Conservation (phyloP, 208 protist species). For the Wallacemonas sp. region DNA sequence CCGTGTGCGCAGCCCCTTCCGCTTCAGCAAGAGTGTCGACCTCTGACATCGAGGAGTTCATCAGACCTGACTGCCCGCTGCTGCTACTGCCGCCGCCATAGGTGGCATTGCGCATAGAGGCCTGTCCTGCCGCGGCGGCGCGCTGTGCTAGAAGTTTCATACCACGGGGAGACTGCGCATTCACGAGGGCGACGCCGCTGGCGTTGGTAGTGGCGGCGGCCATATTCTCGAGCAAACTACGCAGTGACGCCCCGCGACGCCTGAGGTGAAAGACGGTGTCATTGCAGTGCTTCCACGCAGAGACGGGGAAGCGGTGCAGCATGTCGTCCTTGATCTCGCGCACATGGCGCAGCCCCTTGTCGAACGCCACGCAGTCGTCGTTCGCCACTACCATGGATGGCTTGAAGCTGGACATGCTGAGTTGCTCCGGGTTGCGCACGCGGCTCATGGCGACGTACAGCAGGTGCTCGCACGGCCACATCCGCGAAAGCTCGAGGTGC, state of each 20-base stretch:
- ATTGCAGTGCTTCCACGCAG: constrained; percentile 84
- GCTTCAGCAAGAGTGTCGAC: too few species aligned
- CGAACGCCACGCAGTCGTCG: constrained; percentile 68
- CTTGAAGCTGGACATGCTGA: constrained; percentile 77
- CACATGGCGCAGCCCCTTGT: constrained; percentile 42
- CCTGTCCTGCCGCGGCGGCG: background rate
- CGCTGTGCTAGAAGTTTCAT: background rate
- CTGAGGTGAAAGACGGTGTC: constrained; percentile 85
- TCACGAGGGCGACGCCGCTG: constrained; percentile 9
- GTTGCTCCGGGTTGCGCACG: constrained; percentile 88
- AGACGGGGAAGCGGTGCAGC: constrained; percentile 58
- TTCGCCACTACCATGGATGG: constrained; percentile 82
- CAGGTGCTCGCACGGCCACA: constrained; percentile 89
- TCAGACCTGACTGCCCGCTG: too few species aligned
- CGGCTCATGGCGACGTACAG: constrained; percentile 90
- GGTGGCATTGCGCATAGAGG: too few species aligned
- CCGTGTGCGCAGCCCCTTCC: background rate
- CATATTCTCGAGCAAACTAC: constrained; percentile 45
- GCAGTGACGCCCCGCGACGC: constrained; percentile 61
- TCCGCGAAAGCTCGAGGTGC: constrained; percentile 85
- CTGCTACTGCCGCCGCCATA: too few species aligned
- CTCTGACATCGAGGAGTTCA: too few species aligned
- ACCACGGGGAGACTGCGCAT: background rate
- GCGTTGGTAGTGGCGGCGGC: constrained; percentile 9
- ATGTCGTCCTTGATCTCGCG: constrained; percentile 31